Evolutionary conservation across 2,329 filamentous ascomycete genomes (phyloP).

Genomic region (Penicillium brasilianum): DNA sequence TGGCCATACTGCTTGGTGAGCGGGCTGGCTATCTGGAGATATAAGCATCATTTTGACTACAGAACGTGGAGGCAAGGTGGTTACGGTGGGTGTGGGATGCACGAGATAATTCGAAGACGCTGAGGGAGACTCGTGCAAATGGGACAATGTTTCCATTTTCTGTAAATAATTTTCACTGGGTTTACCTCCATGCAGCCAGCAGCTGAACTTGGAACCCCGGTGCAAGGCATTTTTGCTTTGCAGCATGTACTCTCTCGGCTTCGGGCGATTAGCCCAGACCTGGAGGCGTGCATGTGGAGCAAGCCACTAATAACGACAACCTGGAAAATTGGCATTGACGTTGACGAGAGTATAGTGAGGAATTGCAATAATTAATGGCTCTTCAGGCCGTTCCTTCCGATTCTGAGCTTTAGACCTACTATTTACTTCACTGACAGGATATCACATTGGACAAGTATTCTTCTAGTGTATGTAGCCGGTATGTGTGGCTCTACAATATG

Average conservation of each 20-base stretch:
- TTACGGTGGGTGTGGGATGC: not conserved
- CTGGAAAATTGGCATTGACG: not conserved
- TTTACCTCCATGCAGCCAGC: too few relatives aligned
- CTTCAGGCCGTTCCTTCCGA: not conserved
- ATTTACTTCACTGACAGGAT: not conserved
- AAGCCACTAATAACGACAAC: not conserved
- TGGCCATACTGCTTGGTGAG: slow-evolving; percentile 62
- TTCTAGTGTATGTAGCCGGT: not conserved
- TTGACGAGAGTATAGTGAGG: not conserved
- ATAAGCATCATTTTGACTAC: too few relatives aligned
- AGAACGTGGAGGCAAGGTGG: too few relatives aligned
- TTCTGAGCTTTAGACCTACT: not conserved
- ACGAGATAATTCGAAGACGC: not conserved
- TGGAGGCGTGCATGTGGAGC: not conserved
- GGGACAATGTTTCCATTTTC: not conserved
- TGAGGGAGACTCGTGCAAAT: not conserved
- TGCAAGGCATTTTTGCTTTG: not conserved
- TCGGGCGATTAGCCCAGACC: not conserved
- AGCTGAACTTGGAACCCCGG: not conserved
- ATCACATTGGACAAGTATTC: not conserved
- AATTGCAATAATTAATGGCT: slow-evolving; percentile 3
- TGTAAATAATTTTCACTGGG: not conserved
- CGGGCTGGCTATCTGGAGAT: not conserved
- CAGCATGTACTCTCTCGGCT: not conserved
- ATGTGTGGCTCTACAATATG: not conserved